Base-by-base conservation (phyloP, 164 flowering plant genomes). In the Kingdonia uniflora region DNA sequence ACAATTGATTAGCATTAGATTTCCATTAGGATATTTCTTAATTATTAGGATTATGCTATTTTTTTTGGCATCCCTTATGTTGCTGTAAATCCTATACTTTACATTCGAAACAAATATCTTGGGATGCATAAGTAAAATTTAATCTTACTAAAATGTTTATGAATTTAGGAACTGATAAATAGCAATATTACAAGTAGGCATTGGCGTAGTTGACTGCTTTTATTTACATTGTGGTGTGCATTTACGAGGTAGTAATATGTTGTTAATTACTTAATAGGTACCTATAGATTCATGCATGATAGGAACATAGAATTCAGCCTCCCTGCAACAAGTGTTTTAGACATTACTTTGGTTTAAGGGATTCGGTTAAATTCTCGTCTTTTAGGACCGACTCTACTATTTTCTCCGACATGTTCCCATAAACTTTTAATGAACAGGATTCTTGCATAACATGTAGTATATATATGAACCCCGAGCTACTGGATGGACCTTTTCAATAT, bases 401-500 rank as follows among this genome's bases (percentile, higher is more conserved):
- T 24, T 17, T 21, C 55, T 56, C 33, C 59, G 26, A 64, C 52
- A 47, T 16, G 21, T 56, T 55, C 2, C 66, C 19, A 26, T 59
- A 50, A 16, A 24, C 50, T 16, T 56, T 54, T 65, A 57, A 39
- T 14, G 47, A 22, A 44, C 79, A 92, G 97, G 99, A 95, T 61
- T 92, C 99, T 49, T 82, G 82, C 52, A 88, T 92, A 61, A 92
- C 95, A 33, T 91, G 95, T 11, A 96, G 99, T 50, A 85, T 92
- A 17, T 87, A 92, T 76, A 62, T 76, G 70, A 88, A 88, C 73
- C 97, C 97, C 25, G 89, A 77, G 43, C 80, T 63, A 20, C 59
- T 76, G 54, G 95, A 84, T 64, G 99, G 95, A 13, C 76, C 86
- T 16, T 82, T 92, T 70, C 97, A 92, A 48, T 80, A 81, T 78